Evolutionary conservation across 1,284 basidiomycete genomes (phyloP), one percentile per base, ranked within the genome.

Genomic region (Fistulinella staudtii): DNA sequence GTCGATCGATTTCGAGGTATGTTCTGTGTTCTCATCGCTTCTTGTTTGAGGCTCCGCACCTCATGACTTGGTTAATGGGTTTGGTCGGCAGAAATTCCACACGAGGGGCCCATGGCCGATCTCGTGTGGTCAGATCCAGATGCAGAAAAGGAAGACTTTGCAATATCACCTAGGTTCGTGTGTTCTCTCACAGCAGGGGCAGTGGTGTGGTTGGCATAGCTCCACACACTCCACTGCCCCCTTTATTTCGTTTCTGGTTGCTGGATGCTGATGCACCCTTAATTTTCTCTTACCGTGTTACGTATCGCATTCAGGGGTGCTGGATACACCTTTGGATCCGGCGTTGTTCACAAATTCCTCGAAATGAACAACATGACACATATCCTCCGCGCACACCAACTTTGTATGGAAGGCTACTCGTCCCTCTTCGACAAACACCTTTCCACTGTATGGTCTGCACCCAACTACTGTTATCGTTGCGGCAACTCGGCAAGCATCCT

Each of bases 51-150:
- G 28, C 49, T 41, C 47, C 57, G 48, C 49, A 56, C 56, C 47
- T 58, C 46, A 55, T 54, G 44, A 45, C 41, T 46, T 38, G 46
- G 8, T 39, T 31, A 55, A 46, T 21, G 55, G 29, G 13, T 36
- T 43, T 1, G 17, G 37, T 52, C 44, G 43, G 38, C 63, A 90
- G 96, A 99, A 74, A 98, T 99, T 50, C 96, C 96, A 33, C 96
- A 99, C 61, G 96, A 99, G 70, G 96, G 96, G 2, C 95, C 96
- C 5, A 99, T 99, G 93, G 95, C 95, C n/a, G 96, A 99, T 74
- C 77, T 99, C 20, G 96, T 99, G 3, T 99, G 96, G 96, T 97
- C 93, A 35, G 96, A 99, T 75, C 96, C 96, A 24, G 96, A 99
- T 71, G 85, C 93, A 35, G 95, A 98, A 66, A 98, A 98, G 66